Evolutionary conservation across 2,329 filamentous ascomycete genomes (phyloP).

Genomic region (Penicillium sclerotiorum): DNA sequence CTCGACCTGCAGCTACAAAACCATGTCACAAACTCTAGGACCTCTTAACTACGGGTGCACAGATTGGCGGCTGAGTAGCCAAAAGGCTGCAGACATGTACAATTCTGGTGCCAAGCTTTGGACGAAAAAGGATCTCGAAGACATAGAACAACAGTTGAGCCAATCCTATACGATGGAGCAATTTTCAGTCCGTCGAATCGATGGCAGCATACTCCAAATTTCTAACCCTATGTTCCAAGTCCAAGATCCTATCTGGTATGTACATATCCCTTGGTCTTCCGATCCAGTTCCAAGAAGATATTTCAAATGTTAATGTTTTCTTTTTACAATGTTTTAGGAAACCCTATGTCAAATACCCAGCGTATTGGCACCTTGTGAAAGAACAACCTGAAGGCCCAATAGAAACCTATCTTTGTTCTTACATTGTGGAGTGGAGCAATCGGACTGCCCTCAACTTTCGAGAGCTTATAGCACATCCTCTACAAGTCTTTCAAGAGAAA

Average conservation of each 20-base stretch:
- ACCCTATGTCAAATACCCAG: slow-evolving; percentile 23
- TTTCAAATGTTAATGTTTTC: slow-evolving; percentile 13
- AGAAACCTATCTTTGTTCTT: slow-evolving; percentile 25
- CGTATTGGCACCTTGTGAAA: slow-evolving; percentile 25
- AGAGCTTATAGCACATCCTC: slow-evolving; percentile 23
- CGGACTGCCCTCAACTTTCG: slow-evolving; percentile 21
- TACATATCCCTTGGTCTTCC: slow-evolving; percentile 18
- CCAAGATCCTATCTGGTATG: slow-evolving; percentile 25
- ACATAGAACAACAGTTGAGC: slow-evolving; percentile 24
- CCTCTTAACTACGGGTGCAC: slow-evolving; percentile 23
- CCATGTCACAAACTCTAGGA: slow-evolving; percentile 17
- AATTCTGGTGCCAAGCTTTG: slow-evolving; percentile 21
- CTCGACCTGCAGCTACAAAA: slow-evolving; percentile 17
- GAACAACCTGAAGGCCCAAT: slow-evolving; percentile 18
- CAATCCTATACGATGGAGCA: slow-evolving; percentile 19
- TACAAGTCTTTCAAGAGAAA: slow-evolving; percentile 23
- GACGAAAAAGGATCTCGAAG: slow-evolving; percentile 22
- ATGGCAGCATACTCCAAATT: slow-evolving; percentile 24
- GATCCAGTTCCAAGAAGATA: slow-evolving; percentile 8
- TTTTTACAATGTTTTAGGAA: too few relatives aligned
- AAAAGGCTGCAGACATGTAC: slow-evolving; percentile 24
- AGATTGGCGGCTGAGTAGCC: slow-evolving; percentile 23
- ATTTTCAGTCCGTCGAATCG: slow-evolving; percentile 25
- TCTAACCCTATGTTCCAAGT: slow-evolving; percentile 23
- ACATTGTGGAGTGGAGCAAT: slow-evolving; percentile 26